Base-by-base conservation (phyloP, 75 land plant species). In the Gnetum montanum region DNA sequence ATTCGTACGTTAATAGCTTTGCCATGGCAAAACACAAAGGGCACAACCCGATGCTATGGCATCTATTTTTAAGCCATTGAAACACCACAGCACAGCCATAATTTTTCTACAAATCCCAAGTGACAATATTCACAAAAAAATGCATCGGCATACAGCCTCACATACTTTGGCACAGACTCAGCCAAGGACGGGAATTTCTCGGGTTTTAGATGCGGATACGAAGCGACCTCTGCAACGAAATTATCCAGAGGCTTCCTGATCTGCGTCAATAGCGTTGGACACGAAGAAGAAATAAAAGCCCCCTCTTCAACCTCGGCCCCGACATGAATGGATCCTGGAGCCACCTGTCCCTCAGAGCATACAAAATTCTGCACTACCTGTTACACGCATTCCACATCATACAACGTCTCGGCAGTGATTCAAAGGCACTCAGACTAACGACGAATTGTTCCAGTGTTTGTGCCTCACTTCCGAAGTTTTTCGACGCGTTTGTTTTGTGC, bases 151-250 rank as follows among this genome's bases (percentile, higher is more conserved):
- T 70, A 71, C 8, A 79, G 65, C 48, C 98, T 46, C 2, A 90
- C 83, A 46, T 82, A 72, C 0, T 76, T 81, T 0, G 98, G 98
- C 22, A 92, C 71, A 0, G 82, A 56, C 15, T 79, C 68, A 6
- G 89, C 95, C 7, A 92, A 62, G 4, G 74, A 53, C 69, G 59
- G 76, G 46, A 93, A 93, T 69, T 67, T 82, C 0, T 66, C 80
- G 27, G 81, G 74, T 63, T 72, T 79, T 43, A 93, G 67, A 56
- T 93, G 88, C 31, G 61, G 84, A 43, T 93, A 95, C 0, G 98
- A 76, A 6, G 95, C 95, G n/a, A 93, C 76, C 63, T 93, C 98
- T 38, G 86, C 79, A 20, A 88, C 61, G 57, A 82, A 93, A 3
- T 77, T 79, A 46, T 93, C 98, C 52, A 93, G 57, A 48, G 88